A percentile compares a stretch with the other conserved stretches of the same genome.
These are phyloP conservation scores for Wickerhamomyces alni DNA, from an alignment of 805 yeast genomes.

Conservation along the genomic window DNA sequence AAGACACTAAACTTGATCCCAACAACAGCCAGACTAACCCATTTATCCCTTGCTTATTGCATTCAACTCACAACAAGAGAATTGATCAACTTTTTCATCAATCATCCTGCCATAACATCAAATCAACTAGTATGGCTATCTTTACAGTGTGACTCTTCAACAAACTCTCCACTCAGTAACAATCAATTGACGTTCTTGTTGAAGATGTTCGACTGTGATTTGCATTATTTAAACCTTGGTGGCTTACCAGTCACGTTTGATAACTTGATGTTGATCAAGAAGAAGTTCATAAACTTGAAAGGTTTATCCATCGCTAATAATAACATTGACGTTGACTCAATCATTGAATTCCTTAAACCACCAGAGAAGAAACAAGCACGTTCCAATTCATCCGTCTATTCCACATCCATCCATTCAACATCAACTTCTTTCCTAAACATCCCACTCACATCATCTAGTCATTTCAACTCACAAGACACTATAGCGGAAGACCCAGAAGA, in stretches of 20 bases:
- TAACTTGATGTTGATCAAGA: conserved; percentile 31
- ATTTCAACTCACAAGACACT: too few species aligned
- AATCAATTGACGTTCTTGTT: conserved; percentile 43
- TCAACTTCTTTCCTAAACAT: conserved; percentile 23
- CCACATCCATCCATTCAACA: conserved; percentile 9
- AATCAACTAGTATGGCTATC: conserved; percentile 59
- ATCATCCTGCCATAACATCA: conserved; percentile 56
- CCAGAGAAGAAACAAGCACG: conserved; percentile 13
- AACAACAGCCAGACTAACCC: conserved; percentile 56
- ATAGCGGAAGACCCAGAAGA: conserved; percentile 13
- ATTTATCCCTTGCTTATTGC: conserved; percentile 62
- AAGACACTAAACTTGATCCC: conserved; percentile 52
- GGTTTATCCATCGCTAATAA: conserved; percentile 30
- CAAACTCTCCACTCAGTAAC: conserved; percentile 51
- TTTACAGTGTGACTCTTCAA: conserved; percentile 56
- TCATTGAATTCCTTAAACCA: conserved; percentile 27
- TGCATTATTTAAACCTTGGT: conserved; percentile 51
- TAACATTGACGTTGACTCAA: conserved; percentile 26
- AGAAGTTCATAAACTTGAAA: conserved; percentile 32
- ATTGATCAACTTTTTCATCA: conserved; percentile 58
- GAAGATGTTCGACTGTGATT: conserved; percentile 32
- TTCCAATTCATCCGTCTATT: neutral
- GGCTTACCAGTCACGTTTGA: conserved; percentile 50
- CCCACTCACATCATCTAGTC: too few species aligned
- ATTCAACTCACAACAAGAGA: conserved; percentile 68